Evolutionary conservation across 208 protist species (phyloP).

Genomic region (Leishmania lainsoni): DNA sequence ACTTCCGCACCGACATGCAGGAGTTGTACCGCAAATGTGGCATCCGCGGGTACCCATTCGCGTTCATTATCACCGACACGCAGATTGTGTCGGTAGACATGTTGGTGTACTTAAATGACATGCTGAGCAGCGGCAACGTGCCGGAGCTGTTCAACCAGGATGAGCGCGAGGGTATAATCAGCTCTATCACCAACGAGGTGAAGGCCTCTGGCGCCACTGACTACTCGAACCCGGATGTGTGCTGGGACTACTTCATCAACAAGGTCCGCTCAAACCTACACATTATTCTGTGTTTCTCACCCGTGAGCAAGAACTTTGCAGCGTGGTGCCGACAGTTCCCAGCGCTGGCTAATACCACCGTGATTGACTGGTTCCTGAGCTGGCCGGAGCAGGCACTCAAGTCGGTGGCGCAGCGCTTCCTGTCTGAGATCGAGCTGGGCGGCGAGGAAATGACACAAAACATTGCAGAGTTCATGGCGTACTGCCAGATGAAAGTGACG

Average conservation of each 20-base stretch:
- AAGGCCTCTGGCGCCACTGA: slow-evolving; percentile 90
- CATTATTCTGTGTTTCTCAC: slow-evolving; percentile 98
- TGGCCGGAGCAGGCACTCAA: slow-evolving; percentile 98
- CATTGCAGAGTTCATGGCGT: slow-evolving; percentile 97
- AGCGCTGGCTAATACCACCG: slow-evolving; percentile 97
- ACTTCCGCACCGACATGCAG: slow-evolving; percentile 97
- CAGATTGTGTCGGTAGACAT: slow-evolving; percentile 97
- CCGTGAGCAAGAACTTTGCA: slow-evolving; percentile 97
- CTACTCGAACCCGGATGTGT: slow-evolving; percentile 92
- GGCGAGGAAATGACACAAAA: slow-evolving; percentile 79
- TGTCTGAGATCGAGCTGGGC: slow-evolving; percentile 93
- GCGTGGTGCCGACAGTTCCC: slow-evolving; percentile 98
- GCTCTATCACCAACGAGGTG: slow-evolving; percentile 92
- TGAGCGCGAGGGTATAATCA: slow-evolving; percentile 90
- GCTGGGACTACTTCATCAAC: slow-evolving; percentile 97
- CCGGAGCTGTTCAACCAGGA: slow-evolving; percentile 96
- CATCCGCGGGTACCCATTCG: slow-evolving; percentile 93
- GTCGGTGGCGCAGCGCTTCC: slow-evolving; percentile 95
- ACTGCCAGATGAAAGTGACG: slow-evolving; percentile 94
- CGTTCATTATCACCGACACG: slow-evolving; percentile 97
- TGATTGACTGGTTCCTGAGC: slow-evolving; percentile 99
- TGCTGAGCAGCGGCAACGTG: slow-evolving; percentile 97
- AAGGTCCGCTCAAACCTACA: slow-evolving; percentile 97
- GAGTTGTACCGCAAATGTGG: slow-evolving; percentile 96
- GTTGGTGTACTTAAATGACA: slow-evolving; percentile 98